These are phyloP conservation scores for Canavalia gladiata DNA, from an alignment of 306 rosid species.

Conservation along the genomic window DNA sequence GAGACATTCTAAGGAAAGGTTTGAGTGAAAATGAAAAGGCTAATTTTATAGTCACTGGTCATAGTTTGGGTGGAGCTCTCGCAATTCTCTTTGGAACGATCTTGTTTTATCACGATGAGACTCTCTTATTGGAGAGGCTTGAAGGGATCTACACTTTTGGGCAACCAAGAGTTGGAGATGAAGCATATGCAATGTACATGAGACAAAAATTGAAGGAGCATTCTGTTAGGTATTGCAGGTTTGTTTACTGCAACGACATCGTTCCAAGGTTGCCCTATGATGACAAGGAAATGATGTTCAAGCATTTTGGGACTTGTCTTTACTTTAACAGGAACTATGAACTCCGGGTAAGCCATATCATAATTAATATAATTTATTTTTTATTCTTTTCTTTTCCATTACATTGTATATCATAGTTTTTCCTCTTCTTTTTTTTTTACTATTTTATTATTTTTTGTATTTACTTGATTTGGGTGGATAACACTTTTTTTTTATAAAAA, in stretches of 20 bases:
- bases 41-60: constrained; percentile 67
- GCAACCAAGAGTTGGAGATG: constrained; percentile 87
- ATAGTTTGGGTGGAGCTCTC: constrained; percentile 76
- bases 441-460: too few relatives aligned
- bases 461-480: too few relatives aligned
- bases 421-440: too few relatives aligned
- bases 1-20: constrained; percentile 50
- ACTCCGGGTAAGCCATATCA: constrained; percentile 52
- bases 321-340: constrained; percentile 63
- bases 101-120: constrained; percentile 64
- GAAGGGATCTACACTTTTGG: constrained; percentile 87
- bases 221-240: constrained; percentile 60
- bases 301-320: constrained; percentile 82
- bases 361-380: background rate
- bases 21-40: constrained; percentile 46
- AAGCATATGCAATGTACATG: constrained; percentile 61
- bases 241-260: constrained; percentile 76
- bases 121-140: constrained; percentile 62
- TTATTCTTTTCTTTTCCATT: too few relatives aligned
- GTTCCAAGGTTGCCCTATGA: constrained; percentile 83
- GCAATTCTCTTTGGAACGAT: constrained; percentile 65
- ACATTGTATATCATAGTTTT: too few relatives aligned
- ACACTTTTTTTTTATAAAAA: too few relatives aligned
- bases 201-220: constrained; percentile 52
- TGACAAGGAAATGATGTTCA: constrained; percentile 65